Base-by-base conservation (phyloP, 2,329 filamentous ascomycete species). In the Calonectria leucothoes region DNA sequence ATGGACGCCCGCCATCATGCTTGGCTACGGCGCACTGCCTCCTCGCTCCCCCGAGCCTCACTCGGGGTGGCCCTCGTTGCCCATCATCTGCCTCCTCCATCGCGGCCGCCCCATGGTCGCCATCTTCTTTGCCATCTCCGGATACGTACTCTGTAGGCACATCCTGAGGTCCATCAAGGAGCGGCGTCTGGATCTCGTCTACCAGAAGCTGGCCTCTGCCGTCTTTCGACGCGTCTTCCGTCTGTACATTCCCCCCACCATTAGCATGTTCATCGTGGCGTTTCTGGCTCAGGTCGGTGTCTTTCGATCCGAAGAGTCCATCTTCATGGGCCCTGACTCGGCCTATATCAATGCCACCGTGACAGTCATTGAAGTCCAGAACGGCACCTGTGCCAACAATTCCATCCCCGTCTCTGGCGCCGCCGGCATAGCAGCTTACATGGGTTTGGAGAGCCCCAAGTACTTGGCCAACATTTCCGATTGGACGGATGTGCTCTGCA, bases 71-170 rank as follows among this genome's bases (percentile, higher is more conserved):
- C 74, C 78, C 5, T 82, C 83, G 8, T 69, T 86, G 59, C 85
- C 85, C n/a, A 85, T 86, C 69, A 57, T 86, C 35, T 85, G 84
- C 59, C 82, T 86, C 4, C 61, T 85, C 73, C 83, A 86, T 67
- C 83, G 84, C 48, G 85, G 85, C 4, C 81, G 83, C 6, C 81
- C 84, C 14, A 86, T 86, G 84, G 84, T 86, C 6, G 83, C 84
- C 66, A 84, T 86, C 48, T 86, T 86, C 80, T 86, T 86, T 64
- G 84, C 84, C 76, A 85, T 86, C 33, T 86, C 85, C 0, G 85
- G 85, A n/a, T 86, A 86, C 64, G 85, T 86, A 31, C 79, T 86
- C 39, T 85, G 82, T 27, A 81, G 84, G 7, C 84, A 85, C 67
- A 83, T 86, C 25, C 69, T 86, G 15, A 75, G 82, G n/a, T 74